Evolutionary conservation across 257 asterid genomes (phyloP).

Genomic region (Nemophila menziesii): DNA sequence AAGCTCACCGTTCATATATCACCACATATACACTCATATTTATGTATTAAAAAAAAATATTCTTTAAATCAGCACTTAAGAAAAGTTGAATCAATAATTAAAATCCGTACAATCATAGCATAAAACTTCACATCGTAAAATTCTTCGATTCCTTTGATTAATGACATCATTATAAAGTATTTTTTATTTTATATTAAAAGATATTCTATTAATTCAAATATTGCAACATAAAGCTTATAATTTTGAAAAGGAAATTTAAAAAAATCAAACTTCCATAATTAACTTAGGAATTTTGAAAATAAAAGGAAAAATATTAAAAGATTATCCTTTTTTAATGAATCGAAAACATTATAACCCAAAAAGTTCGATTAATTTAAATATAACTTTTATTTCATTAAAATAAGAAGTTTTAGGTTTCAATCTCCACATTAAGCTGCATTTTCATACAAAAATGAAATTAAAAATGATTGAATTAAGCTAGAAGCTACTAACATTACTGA

Average conservation of each 20-base stretch:
- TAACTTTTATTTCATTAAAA: too few relatives aligned
- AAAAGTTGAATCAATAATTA: slow-evolving; percentile 27
- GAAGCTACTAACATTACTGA: neutral
- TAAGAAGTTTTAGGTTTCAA: neutral
- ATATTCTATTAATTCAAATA: neutral
- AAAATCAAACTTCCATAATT: too few relatives aligned
- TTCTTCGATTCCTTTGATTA: slow-evolving; percentile 7
- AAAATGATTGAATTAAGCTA: neutral
- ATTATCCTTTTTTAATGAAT: neutral
- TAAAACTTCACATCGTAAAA: slow-evolving; percentile 23
- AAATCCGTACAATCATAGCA: slow-evolving; percentile 19
- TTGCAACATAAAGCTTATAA: neutral
- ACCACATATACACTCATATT: slow-evolving; percentile 22
- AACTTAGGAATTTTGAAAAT: too few relatives aligned
- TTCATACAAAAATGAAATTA: neutral
- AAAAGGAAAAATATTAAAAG: neutral
- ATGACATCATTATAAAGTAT: too few relatives aligned
- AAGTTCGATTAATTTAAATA: too few relatives aligned
- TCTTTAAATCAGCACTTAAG: slow-evolving; percentile 34
- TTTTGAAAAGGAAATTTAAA: too few relatives aligned
- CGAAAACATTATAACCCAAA: neutral
- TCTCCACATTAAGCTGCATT: neutral
- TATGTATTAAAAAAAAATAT: slow-evolving; percentile 27
- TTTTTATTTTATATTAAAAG: too few relatives aligned
- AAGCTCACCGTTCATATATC: slow-evolving; percentile 37